Percentiles rank a stretch among this genome's conserved stretches.
Evolutionary conservation across 2,329 filamentous ascomycete genomes (phyloP).

Genomic region (Beauveria scarabaeidicola): DNA sequence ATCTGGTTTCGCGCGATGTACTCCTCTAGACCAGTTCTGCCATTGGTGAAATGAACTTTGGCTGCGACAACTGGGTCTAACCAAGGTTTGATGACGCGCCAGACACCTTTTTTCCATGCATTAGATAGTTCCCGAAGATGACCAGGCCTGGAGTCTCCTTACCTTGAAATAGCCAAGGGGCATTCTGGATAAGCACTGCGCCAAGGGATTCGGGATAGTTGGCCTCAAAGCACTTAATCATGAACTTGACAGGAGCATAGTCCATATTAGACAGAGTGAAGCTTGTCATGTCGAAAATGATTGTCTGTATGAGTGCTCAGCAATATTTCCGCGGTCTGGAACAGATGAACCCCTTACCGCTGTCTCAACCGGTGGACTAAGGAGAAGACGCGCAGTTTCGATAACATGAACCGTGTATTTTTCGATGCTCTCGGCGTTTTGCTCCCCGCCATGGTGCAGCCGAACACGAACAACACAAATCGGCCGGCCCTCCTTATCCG

Average conservation of each 20-base stretch:
- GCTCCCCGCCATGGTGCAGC: conserved; percentile 73
- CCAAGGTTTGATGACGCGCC: conserved; percentile 93
- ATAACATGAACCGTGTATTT: conserved; percentile 89
- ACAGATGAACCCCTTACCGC: conserved; percentile 56
- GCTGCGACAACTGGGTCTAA: conserved; percentile 90
- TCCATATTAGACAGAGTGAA: conserved; percentile 98
- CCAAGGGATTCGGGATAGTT: conserved; percentile 95
- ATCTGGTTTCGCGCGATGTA: conserved; percentile 67
- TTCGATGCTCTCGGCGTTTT: conserved; percentile 74
- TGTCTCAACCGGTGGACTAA: conserved; percentile 76
- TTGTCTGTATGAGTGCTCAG: conserved; percentile 48
- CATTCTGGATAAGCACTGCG: conserved; percentile 85
- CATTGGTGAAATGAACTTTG: conserved; percentile 91
- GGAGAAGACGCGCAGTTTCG: conserved; percentile 80
- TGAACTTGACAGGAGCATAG: conserved; percentile 94
- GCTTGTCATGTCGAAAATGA: conserved; percentile 92
- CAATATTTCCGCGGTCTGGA: not conserved
- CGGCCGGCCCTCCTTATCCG: conserved; percentile 75
- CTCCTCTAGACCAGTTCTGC: conserved; percentile 64
- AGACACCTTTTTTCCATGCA: conserved; percentile 57
- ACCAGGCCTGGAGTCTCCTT: conserved; percentile 17
- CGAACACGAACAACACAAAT: conserved; percentile 80
- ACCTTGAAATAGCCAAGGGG: conserved; percentile 95
- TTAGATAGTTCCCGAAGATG: conserved; percentile 10
- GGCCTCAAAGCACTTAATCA: conserved; percentile 98